Base-by-base conservation (phyloP, 768 basidiomycete genomes). In the Piloderma croceum region DNA sequence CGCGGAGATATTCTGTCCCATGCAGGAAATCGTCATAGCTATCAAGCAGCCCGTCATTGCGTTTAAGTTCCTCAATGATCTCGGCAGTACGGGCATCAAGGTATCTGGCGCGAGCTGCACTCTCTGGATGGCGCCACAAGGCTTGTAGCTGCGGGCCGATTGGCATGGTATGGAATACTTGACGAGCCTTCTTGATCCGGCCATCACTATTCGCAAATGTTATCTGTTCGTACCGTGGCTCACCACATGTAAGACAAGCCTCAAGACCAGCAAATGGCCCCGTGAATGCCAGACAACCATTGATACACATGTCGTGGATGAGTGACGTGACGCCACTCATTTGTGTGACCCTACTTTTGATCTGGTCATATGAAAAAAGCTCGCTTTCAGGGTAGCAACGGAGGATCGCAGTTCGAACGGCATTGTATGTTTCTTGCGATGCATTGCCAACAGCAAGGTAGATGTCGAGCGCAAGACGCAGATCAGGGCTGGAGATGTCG, bases 281-380 rank as follows among this genome's bases (percentile, higher is more conserved):
- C n/a, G n/a, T n/a, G n/a, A n/a, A n/a, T n/a, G n/a, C n/a, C n/a
- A n/a, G n/a, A n/a, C n/a, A n/a, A n/a, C n/a, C n/a, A n/a, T n/a
- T n/a, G n/a, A n/a, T n/a, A n/a, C n/a, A n/a, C 58, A 62, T 59
- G 23, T 60, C 46, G 10, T 46, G 9, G 3, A 36, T 21, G 24
- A 62, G 44, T 1, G 54, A 42, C 20, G 32, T 20, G 5, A 62
- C 44, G 4, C 57, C 56, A n/a, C n/a, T n/a, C 15, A 63, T 39
- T 1, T 57, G 41, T 1, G 46, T 40, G 6, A 69, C 45, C 1
- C 45, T 38, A 9, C 49, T 51, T 32, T 62, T 62, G 24, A 62
- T 52, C 12, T 25, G 31, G 22, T 68, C 38, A 37, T 61, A 54
- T 1, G 63, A 61, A 3, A 62, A 54, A 7, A 31, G 19, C 29